Conservation (phyloP, 495 filamentous ascomycete species). For the Choiromyces venosus region DNA sequence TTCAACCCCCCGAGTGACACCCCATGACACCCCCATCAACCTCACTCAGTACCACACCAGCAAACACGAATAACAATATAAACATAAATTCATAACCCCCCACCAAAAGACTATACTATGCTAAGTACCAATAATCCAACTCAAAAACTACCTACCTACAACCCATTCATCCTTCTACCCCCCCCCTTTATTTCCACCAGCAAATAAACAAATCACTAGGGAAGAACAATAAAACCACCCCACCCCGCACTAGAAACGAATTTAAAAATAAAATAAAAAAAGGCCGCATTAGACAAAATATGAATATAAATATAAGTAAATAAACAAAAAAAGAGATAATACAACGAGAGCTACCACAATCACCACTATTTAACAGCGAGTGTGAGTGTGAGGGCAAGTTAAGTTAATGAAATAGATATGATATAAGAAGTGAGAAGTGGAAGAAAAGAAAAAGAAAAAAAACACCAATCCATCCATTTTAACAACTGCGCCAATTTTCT, state of each 20-base stretch:
- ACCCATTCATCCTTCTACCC: not conserved
- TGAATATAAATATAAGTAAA: not conserved
- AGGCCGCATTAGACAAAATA: not conserved
- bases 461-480: conserved; percentile 1
- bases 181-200: not conserved
- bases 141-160: not conserved
- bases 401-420: not conserved
- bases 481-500: not conserved
- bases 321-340: no score
- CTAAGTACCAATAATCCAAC: not conserved
- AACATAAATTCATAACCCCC: not conserved
- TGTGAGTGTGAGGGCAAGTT: no score
- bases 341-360: not conserved
- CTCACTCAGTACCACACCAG: not conserved
- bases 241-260: not conserved
- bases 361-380: no score
- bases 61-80: not conserved
- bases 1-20: not conserved
- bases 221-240: not conserved
- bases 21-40: not conserved
- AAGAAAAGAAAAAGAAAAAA: not conserved
- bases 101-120: not conserved
- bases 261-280: not conserved
- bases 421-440: not conserved
- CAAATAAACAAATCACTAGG: not conserved